Conservation (phyloP, 75 land plant genomes). For the Pinus tabuliformis region DNA sequence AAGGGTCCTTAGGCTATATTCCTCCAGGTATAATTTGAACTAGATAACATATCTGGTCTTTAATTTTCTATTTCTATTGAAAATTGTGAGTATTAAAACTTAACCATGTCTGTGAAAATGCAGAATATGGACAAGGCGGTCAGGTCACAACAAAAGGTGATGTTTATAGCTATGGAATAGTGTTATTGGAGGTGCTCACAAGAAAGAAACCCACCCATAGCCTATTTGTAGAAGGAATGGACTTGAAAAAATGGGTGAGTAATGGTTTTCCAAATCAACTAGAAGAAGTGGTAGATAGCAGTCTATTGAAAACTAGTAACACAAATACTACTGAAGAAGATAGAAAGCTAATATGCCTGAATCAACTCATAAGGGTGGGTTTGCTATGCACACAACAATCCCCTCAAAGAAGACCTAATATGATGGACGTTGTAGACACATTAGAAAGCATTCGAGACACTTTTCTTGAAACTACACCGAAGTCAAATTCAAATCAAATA, state of each 20-base stretch:
- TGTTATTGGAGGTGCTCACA: neutral
- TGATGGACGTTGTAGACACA: conserved; percentile 12
- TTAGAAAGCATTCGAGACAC: neutral
- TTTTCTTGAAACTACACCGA: neutral
- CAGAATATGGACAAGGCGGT: too few species aligned
- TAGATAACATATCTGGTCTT: too few species aligned
- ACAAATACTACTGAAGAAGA: neutral
- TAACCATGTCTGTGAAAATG: too few species aligned
- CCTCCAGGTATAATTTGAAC: too few species aligned
- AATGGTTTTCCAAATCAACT: neutral
- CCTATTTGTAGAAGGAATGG: neutral
- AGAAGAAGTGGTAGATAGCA: neutral
- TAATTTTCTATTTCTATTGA: too few species aligned
- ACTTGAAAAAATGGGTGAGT: neutral
- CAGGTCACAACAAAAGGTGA: neutral
- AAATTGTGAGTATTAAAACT: too few species aligned
- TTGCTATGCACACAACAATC: conserved; percentile 8
- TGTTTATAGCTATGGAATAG: conserved; percentile 1
- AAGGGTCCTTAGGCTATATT: too few species aligned
- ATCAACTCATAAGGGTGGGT: neutral
- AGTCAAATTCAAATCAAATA: too few species aligned
- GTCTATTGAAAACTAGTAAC: neutral
- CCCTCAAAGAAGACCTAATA: conserved; percentile 18
- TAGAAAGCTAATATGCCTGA: neutral
- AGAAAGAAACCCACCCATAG: neutral